Percentiles rank a stretch among this genome's conserved stretches.
Evolutionary conservation across 805 yeast species (phyloP).

Genomic region (Schwanniomyces yamadae): DNA sequence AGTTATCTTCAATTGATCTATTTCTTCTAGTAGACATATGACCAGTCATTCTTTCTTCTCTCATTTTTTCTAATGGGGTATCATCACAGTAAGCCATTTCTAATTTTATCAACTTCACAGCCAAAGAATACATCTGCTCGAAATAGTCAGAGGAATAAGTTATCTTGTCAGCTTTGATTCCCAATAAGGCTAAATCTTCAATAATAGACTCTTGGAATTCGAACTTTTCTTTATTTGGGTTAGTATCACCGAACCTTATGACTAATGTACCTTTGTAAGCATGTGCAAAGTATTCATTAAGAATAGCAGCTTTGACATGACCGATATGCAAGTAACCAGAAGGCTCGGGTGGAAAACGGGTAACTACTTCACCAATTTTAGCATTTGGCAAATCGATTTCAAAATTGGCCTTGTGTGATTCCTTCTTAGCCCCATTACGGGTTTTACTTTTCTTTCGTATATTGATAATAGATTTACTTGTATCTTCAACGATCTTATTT

Average conservation of each 20-base stretch:
- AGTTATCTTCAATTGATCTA: constrained; percentile 83
- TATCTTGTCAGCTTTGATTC: constrained; percentile 80
- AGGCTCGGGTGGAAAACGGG: constrained; percentile 97
- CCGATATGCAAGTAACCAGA: constrained; percentile 96
- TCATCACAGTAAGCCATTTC: constrained; percentile 95
- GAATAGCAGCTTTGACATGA: constrained; percentile 92
- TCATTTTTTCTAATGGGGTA: constrained; percentile 84
- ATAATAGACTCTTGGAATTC: constrained; percentile 88
- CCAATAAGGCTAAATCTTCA: constrained; percentile 80
- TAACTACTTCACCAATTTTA: constrained; percentile 83
- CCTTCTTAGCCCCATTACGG: constrained; percentile 58
- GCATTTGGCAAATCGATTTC: constrained; percentile 88
- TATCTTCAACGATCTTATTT: constrained; percentile 60
- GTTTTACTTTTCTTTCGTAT: constrained; percentile 54
- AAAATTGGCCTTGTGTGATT: constrained; percentile 82
- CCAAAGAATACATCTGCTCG: constrained; percentile 77
- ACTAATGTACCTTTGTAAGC: constrained; percentile 89
- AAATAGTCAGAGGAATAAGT: constrained; percentile 91
- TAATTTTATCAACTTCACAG: constrained; percentile 77
- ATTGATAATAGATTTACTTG: constrained; percentile 65
- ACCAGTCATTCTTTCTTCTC: constrained; percentile 96
- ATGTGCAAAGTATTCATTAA: constrained; percentile 91
- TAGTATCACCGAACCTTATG: constrained; percentile 91
- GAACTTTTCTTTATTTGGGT: constrained; percentile 87
- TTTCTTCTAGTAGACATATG: constrained; percentile 83